phyloP scores from a whole-genome alignment of 345 rosid genomes.

The Erysimum cheiranthoides region DNA sequence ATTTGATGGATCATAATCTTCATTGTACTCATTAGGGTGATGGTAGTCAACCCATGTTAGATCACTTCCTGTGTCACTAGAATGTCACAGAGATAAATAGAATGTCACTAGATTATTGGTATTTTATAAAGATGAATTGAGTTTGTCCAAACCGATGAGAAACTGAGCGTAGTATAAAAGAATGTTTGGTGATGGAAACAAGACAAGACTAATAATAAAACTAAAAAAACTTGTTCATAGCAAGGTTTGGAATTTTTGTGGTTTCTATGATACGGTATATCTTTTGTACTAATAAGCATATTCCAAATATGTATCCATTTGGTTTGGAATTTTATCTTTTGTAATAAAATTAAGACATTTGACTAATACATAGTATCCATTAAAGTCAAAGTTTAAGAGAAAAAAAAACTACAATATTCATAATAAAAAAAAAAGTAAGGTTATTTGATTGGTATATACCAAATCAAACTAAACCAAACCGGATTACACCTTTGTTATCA shows the following conservation, averaged over 20 bases:
- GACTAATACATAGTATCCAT: too few relatives aligned
- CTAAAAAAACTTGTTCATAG: not conserved
- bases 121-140: not conserved
- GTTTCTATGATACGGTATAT: not conserved
- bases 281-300: not conserved
- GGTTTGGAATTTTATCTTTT: not conserved
- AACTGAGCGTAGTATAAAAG: not conserved
- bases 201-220: not conserved
- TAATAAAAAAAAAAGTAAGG: not conserved
- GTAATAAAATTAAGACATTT: too few relatives aligned
- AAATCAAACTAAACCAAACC: not conserved
- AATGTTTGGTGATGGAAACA: not conserved
- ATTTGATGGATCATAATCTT: not conserved
- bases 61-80: rapidly evolving
- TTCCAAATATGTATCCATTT: not conserved
- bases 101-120: not conserved
- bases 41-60: not conserved
- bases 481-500: constrained; percentile 4
- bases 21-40: not conserved
- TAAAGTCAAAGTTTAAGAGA: too few relatives aligned
- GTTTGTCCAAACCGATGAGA: not conserved
- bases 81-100: not conserved
- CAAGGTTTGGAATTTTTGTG: not conserved
- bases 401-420: too few relatives aligned
- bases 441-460: not conserved